These are phyloP conservation scores for Arabidopsis arenosa DNA, from an alignment of 345 rosid species.

Conservation along the genomic window DNA sequence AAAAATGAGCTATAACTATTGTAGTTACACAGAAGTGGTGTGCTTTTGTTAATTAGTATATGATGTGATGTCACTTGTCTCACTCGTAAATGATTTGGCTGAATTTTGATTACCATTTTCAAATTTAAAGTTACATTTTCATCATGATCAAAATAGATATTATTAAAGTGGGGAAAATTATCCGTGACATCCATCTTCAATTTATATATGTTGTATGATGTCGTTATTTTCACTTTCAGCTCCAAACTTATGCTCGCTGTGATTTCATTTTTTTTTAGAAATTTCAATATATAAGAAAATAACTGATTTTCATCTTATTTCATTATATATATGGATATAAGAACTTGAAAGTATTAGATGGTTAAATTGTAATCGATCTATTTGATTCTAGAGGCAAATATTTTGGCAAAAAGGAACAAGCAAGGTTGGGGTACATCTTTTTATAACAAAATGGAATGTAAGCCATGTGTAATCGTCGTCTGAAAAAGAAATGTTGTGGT, in stretches of 20 bases:
- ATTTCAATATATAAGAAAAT: background rate
- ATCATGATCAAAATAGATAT: background rate
- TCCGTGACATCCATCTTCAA: background rate
- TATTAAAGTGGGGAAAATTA: background rate
- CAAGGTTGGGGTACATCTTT: background rate
- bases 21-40: background rate
- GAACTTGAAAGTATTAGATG: background rate
- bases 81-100: constrained; percentile 10
- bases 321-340: background rate
- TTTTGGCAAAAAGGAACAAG: background rate
- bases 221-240: background rate
- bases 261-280: background rate
- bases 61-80: constrained; percentile 31
- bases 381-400: background rate
- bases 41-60: background rate
- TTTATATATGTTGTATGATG: background rate
- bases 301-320: background rate
- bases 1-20: background rate
- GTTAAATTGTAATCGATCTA: background rate
- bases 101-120: constrained; percentile 11
- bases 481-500: background rate
- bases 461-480: background rate
- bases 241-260: background rate
- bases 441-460: background rate
- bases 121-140: constrained; percentile 7